phyloP scores from a whole-genome alignment of 1,139 yeast species.

The Debaryomyces nepalensis region DNA sequence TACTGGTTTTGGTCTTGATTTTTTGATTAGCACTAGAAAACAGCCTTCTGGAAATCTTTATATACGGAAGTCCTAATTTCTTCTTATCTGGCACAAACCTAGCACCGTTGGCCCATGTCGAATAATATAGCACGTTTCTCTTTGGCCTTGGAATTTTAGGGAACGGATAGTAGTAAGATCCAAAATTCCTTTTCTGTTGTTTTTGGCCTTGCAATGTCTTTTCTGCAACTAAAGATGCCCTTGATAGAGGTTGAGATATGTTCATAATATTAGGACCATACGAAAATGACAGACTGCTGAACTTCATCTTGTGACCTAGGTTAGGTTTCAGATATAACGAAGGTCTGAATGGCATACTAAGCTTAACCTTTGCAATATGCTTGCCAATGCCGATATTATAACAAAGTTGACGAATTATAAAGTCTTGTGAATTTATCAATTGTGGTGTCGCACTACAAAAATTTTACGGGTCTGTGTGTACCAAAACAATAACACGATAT shows the following conservation, averaged over 20 bases:
- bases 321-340: slow-evolving; percentile 20
- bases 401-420: neutral
- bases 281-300: slow-evolving; percentile 24
- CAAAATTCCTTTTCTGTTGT: slow-evolving; percentile 27
- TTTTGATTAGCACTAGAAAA: slow-evolving; percentile 47
- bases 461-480: slow-evolving; percentile 5
- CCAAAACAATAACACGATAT: slow-evolving; percentile 6
- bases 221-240: slow-evolving; percentile 48
- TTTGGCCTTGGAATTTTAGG: slow-evolving; percentile 70
- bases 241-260: slow-evolving; percentile 48
- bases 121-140: slow-evolving; percentile 59
- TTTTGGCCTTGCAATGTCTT: slow-evolving; percentile 24
- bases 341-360: slow-evolving; percentile 31
- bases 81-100: slow-evolving; percentile 24
- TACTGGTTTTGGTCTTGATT: slow-evolving; percentile 40
- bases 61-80: slow-evolving; percentile 28
- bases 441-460: slow-evolving; percentile 6
- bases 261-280: slow-evolving; percentile 38
- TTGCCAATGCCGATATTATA: neutral
- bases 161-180: slow-evolving; percentile 49
- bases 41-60: slow-evolving; percentile 37
- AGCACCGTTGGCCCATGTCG: slow-evolving; percentile 41
- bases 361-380: neutral
- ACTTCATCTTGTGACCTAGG: slow-evolving; percentile 17
- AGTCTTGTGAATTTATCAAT: slow-evolving; percentile 7